Base-by-base conservation (phyloP, 192 early-diverging fungal genomes). In the Linnemannia exigua region DNA sequence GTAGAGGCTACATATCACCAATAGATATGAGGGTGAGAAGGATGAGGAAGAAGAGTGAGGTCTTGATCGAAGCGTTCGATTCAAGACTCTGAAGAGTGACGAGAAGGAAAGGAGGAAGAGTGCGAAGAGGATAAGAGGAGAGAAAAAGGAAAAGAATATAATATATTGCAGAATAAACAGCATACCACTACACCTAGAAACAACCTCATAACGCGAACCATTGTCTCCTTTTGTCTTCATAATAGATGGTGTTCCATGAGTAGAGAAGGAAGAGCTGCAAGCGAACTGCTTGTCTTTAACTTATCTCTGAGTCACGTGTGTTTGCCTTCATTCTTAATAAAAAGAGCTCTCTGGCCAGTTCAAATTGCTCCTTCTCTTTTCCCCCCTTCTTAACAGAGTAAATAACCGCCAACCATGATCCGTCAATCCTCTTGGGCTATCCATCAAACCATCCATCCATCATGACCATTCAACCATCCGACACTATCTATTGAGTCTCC, bases 1-100 rank as follows among this genome's bases (percentile, higher is more conserved):
- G 84, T 79, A 61, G 84, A 80, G 75, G 76, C 84, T 35, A 86
- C 84, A 20, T 86, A 86, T 52, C 84, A 86, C 70, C 84, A 86
- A 66, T 86, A 86, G 76, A 67, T 11, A 0, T 58, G 14, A 9
- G 1, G 25, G 22, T 9, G 28, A 25, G n/a, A 25, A n/a, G 2
- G 12, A 63, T n/a, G 31, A 31, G 48, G 58, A 63, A 25, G 31
- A 25, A 3, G 28, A 63, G 58, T 44, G 41, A 44, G 41, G 41
- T 63, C 11, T 19, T 25, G 25, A 41, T 74, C 47, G 51, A 44
- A 36, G 25, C 33, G 31, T 63, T 63, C 25, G 28, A 14, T 63
- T 75, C 15, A 38, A 41, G 33, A 14, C 36, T 33, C 37, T 66
- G 31, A 54, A 66, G 36, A 16, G 8, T 50, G 12, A 15, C 5